Conservation (phyloP, 2,329 filamentous ascomycete species). For the Venturia asperata region DNA sequence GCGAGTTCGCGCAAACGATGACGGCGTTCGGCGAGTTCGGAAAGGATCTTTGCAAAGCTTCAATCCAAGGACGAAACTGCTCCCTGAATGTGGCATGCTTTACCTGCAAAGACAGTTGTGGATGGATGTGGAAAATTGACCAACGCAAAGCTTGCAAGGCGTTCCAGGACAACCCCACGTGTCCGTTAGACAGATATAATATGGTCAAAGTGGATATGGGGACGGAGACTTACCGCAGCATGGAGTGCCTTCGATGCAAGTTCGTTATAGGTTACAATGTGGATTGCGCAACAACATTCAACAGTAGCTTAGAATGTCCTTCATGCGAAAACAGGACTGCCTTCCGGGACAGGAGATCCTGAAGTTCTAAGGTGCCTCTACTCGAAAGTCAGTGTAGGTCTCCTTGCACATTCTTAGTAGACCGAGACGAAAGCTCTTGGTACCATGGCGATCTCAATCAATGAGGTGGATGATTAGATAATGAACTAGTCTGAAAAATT, state of each 20-base stretch:
- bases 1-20: neutral
- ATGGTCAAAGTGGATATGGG: neutral
- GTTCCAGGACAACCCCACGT: neutral
- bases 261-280: neutral
- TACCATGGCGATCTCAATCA: too few species aligned
- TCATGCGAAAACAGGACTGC: neutral
- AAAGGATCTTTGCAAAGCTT: neutral
- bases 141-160: neutral
- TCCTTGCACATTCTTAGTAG: too few species aligned
- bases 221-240: neutral
- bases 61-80: neutral
- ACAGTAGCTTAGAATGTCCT: neutral
- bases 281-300: fast-evolving
- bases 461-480: too few species aligned
- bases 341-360: neutral
- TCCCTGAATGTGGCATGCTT: neutral
- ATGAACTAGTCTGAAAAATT: too few species aligned
- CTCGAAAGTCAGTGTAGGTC: too few species aligned
- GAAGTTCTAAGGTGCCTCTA: neutral
- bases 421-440: neutral
- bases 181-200: neutral
- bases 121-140: neutral
- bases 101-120: neutral
- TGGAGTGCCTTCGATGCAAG: neutral
- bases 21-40: conserved; percentile 4